Base-by-base conservation (phyloP, 495 filamentous ascomycete genomes). In the Hypoxylon fragiforme region DNA sequence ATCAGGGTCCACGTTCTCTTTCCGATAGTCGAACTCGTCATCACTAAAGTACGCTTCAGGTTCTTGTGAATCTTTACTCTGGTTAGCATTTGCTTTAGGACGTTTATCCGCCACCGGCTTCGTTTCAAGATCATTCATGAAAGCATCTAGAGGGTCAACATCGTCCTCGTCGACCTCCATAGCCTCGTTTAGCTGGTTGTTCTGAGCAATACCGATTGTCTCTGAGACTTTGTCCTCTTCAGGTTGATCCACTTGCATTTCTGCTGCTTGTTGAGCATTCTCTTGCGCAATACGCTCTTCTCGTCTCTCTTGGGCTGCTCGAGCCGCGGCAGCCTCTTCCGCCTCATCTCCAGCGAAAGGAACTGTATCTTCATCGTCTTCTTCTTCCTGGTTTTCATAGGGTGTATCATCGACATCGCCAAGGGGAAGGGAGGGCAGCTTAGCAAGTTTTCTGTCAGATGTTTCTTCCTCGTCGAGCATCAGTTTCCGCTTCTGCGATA, bases 121-220 rank as follows among this genome's bases (percentile, higher is more conserved):
- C 6, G 72, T 67, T 16, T 75, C 81, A 19, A 98, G 81, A 37
- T 80, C 85, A 39, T 85, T 86, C 94, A 99, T 97, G 73, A 91
- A 99, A 7, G 91, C 92, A 73, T 99, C 94, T 24, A 99, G 77
- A 18, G 94, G 91, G 70, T 99, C 94, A 44, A 90, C 70, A 15
- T 95, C 91, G 21, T 92, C 91, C 32, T 85, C 85, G 79, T 84
- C 39, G 32, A 65, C 40, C 47, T 66, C 55, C 61, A 62, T 60
- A 30, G 67, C 50, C 45, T 83, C 74, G 13, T 64, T 65, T 12
- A 65, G 46, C 14, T 49, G 36, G 21, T 39, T 54, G 1, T 44
- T 42, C 36, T 65, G 56, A 12, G 49, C 12, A 15, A 48, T 30
- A 2, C 56, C 64, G 30, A 67, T 64, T 5, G 58, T 44, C 47